These are phyloP conservation scores for Aspergillus pseudoterreus DNA, from an alignment of 2,329 filamentous ascomycete species.

Conservation along the genomic window DNA sequence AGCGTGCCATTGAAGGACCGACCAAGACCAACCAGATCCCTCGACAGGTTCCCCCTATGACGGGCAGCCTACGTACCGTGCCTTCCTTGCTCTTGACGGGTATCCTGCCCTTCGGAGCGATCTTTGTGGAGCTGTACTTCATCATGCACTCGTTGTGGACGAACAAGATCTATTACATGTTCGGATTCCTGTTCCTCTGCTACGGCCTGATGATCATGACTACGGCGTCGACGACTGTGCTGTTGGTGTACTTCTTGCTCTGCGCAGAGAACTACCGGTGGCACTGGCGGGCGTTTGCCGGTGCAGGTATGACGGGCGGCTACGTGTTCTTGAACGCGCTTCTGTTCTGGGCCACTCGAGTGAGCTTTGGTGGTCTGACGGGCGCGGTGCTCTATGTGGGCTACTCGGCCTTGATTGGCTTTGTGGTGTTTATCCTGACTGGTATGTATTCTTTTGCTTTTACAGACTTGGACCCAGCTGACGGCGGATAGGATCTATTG, in stretches of 20 bases:
- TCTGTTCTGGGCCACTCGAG: slow-evolving; percentile 83
- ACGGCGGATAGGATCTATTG: slow-evolving; percentile 70
- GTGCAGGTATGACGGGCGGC: slow-evolving; percentile 80
- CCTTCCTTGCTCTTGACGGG: slow-evolving; percentile 91
- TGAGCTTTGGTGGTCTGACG: slow-evolving; percentile 79
- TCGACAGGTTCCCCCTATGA: slow-evolving; percentile 83
- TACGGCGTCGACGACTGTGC: slow-evolving; percentile 82
- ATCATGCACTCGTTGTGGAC: slow-evolving; percentile 99
- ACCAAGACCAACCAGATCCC: slow-evolving; percentile 98
- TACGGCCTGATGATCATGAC: slow-evolving; percentile 97
- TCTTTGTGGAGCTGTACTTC: slow-evolving; percentile 98
- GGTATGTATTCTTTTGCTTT: slow-evolving; percentile 59
- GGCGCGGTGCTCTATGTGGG: slow-evolving; percentile 89
- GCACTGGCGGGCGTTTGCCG: slow-evolving; percentile 95
- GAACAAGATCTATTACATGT: slow-evolving; percentile 99
- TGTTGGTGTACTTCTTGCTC: slow-evolving; percentile 94
- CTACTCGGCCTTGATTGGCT: slow-evolving; percentile 84
- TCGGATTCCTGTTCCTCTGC: slow-evolving; percentile 96
- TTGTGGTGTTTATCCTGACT: slow-evolving; percentile 88
- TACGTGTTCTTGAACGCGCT: slow-evolving; percentile 93
- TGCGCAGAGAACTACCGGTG: slow-evolving; percentile 98
- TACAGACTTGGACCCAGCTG: slow-evolving; percentile 4
- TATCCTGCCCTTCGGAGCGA: slow-evolving; percentile 89
- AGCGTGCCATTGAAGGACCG: slow-evolving; percentile 67
- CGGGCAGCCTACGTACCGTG: slow-evolving; percentile 77